Evolutionary conservation across 1,284 basidiomycete genomes (phyloP).

Genomic region (Microbotryum silenes-acaulis): DNA sequence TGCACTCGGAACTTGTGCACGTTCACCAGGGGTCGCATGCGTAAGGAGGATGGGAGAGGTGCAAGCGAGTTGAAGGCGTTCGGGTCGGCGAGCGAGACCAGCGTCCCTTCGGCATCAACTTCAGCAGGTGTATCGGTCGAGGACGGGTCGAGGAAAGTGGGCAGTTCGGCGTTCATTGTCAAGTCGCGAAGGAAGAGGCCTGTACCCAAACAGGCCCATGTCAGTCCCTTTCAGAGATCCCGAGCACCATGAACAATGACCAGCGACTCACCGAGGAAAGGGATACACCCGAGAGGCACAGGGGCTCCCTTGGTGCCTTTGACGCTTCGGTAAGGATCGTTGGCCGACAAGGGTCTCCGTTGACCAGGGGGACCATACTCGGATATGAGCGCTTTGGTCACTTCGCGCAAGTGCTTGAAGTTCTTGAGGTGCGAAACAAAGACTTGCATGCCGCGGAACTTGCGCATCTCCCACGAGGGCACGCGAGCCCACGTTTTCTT

Average conservation of each 20-base stretch:
- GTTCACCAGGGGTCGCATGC: conserved; percentile 65
- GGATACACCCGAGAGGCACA: conserved; percentile 50
- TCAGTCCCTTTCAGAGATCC: neutral
- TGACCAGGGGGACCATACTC: conserved; percentile 47
- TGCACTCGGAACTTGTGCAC: conserved; percentile 76
- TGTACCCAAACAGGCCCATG: neutral
- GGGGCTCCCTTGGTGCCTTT: neutral
- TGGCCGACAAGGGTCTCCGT: conserved; percentile 29
- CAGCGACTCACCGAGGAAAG: conserved; percentile 59
- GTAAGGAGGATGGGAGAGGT: conserved; percentile 45
- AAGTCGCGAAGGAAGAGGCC: conserved; percentile 71
- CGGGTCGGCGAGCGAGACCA: conserved; percentile 11
- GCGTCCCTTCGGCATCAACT: conserved; percentile 48
- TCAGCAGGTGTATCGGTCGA: conserved; percentile 59
- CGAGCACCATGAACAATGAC: neutral
- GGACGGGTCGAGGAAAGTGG: conserved; percentile 74
- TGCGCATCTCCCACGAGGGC: conserved; percentile 63
- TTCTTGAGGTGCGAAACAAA: conserved; percentile 62
- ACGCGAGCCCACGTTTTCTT: conserved; percentile 60
- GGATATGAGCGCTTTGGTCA: conserved; percentile 58
- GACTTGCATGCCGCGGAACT: conserved; percentile 64
- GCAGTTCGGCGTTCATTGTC: conserved; percentile 56
- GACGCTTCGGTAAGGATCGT: conserved; percentile 31
- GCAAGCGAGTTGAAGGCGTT: conserved; percentile 2
- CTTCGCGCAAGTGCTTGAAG: conserved; percentile 52